These are phyloP conservation scores for Heterobasidion annosum DNA, from an alignment of 1,284 basidiomycete species.

Conservation along the genomic window DNA sequence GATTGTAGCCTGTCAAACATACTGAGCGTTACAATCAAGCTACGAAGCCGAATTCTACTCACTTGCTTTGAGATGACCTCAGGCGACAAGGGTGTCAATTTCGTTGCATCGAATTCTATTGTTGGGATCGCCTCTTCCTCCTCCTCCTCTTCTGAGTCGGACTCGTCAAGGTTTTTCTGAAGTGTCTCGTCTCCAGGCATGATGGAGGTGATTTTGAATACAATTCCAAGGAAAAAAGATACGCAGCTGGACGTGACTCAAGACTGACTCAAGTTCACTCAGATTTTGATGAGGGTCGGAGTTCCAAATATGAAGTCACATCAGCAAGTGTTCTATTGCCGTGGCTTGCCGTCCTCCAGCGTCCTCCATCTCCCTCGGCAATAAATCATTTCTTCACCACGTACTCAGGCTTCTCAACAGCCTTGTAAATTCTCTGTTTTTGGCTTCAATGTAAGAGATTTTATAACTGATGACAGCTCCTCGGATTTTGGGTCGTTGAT, in stretches of 20 bases:
- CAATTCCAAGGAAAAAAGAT: neutral
- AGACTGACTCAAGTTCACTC: constrained; percentile 2
- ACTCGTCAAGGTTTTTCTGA: constrained; percentile 53
- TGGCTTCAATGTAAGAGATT: no score
- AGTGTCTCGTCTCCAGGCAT: constrained; percentile 62
- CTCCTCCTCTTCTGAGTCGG: constrained; percentile 56
- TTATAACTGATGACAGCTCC: no score
- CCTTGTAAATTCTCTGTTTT: no score
- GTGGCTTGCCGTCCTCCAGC: no score
- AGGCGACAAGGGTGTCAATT: constrained; percentile 85
- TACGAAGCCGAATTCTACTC: constrained; percentile 22
- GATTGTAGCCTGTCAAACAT: constrained; percentile 60
- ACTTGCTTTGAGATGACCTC: constrained; percentile 99
- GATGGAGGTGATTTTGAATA: neutral
- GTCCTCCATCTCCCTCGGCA: no score
- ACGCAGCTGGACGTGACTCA: neutral
- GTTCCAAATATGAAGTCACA: no score
- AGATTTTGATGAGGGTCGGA: neutral
- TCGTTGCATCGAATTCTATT: constrained; percentile 69
- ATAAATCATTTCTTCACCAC: no score
- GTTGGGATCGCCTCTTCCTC: constrained; percentile 50
- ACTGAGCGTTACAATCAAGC: constrained; percentile 1
- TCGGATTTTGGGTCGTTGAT: no score
- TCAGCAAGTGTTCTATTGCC: no score
- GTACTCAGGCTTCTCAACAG: no score